A percentile compares a stretch with the other conserved stretches of the same genome.
Evolutionary conservation across 441 rosid species (phyloP).

Genomic region (Aquilaria agallochum): DNA sequence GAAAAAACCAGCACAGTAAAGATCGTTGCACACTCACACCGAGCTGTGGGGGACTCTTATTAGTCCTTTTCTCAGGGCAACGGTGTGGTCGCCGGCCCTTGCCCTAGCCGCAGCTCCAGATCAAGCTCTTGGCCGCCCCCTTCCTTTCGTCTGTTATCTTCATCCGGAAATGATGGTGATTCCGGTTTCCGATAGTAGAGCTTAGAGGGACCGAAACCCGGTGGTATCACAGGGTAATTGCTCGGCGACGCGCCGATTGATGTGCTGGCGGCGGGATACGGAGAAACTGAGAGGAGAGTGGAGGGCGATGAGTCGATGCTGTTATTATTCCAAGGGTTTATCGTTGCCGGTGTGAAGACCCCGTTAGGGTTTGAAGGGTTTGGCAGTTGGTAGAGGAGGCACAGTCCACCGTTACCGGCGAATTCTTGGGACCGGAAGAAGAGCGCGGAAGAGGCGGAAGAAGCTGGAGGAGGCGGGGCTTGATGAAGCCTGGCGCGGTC

Average conservation of each 20-base stretch:
- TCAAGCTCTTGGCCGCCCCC: constrained; percentile 57
- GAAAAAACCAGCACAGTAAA: constrained; percentile 13
- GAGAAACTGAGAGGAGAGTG: constrained; percentile 43
- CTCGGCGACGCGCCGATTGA: constrained; percentile 12
- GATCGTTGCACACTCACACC: constrained; percentile 9
- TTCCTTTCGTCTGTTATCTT: constrained; percentile 18
- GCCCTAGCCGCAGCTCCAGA: constrained; percentile 93
- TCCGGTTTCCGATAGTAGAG: constrained; percentile 17
- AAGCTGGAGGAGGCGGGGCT: constrained; percentile 22
- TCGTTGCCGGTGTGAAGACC: constrained; percentile 21
- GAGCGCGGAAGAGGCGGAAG: constrained; percentile 31
- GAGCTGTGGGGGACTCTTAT: neutral
- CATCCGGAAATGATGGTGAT: constrained; percentile 1
- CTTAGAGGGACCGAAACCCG: constrained; percentile 28
- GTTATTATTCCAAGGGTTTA: constrained; percentile 17
- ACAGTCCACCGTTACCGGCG: constrained; percentile 37
- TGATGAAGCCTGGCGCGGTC: constrained; percentile 82
- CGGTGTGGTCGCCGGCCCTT: constrained; percentile 24
- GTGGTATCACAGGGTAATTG: constrained; percentile 25
- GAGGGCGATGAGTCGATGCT: constrained; percentile 32
- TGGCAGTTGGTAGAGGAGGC: constrained; percentile 63
- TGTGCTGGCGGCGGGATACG: constrained; percentile 26
- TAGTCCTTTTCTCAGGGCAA: constrained; percentile 19
- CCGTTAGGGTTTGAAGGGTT: constrained; percentile 70
- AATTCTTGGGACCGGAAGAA: constrained; percentile 46